Evolutionary conservation across 1,139 yeast genomes (phyloP), one percentile per base, ranked within the genome.

Genomic region (Suzukiozyma palmioleophila): DNA sequence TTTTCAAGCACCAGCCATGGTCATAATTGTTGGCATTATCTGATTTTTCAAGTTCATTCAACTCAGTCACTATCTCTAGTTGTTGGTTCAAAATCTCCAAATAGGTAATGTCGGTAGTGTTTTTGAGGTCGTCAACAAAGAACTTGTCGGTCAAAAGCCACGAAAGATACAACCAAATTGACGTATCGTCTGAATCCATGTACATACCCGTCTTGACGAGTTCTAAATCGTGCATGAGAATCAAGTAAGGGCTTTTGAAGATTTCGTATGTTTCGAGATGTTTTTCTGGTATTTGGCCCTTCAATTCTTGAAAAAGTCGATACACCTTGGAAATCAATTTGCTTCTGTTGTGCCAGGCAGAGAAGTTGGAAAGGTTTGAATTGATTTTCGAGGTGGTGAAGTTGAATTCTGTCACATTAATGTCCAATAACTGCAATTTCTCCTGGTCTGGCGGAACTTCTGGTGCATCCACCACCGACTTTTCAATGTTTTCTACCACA

Each of bases 341-440:
- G 8, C 89, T 76, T 45, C 98, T 69, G 57, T 88, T 87, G 60
- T 92, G 97, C 96, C 97, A 90, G 10, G 98, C 97, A 2, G 96
- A 86, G 55, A 84, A 92, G 58, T 92, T 94, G 38, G 96, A 86
- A 41, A 90, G 87, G 60, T 92, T 86, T 42, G 72, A 75, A 50
- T 84, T 85, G 53, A 90, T 87, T 64, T 84, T 85, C 40, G 68
- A 59, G 0, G 92, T 84, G 3, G 97, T 88, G 61, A 79, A 92
- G 16, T 74, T 74, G 50, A 87, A 81, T 60, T 94, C 98, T 5
- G 64, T 55, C 33, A 62, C 43, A 41, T 60, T 54, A 11, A 69
- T 52, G 9, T 60, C 39, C 53, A 66, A 43, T 38, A 53, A 24
- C 39, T 60, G 42, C 3, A 42, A 29, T 1, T 43, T 38, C 24